phyloP scores from a whole-genome alignment of 768 basidiomycete species.

The Boletellus emodensis region DNA sequence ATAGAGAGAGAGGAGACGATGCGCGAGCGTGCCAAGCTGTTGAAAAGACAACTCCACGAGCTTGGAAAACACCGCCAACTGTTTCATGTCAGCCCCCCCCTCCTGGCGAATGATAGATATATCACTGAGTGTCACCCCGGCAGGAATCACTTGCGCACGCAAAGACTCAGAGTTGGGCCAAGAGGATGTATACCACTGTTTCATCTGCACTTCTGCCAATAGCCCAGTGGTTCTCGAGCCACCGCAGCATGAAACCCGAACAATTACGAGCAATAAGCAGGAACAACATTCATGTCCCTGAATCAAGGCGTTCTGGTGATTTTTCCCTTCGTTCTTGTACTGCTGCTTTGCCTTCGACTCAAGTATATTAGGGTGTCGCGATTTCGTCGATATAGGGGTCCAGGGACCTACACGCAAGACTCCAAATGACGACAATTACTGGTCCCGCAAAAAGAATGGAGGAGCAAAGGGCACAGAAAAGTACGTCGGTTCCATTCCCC shows the following conservation, averaged over 20 bases:
- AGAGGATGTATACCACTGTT: constrained; percentile 7
- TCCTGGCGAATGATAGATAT: background rate
- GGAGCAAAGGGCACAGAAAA: background rate
- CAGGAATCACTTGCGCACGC: constrained; percentile 16
- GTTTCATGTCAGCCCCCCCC: constrained; percentile 46
- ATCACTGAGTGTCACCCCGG: background rate
- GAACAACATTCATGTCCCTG: background rate
- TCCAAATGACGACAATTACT: background rate
- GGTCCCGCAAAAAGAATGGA: background rate
- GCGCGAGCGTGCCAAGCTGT: constrained; percentile 39
- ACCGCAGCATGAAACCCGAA: background rate
- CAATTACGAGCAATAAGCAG: background rate
- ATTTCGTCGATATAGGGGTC: background rate
- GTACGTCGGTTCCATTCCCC: background rate
- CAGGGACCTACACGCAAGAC: background rate
- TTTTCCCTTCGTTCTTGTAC: background rate
- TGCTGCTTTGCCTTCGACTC: background rate
- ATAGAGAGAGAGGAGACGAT: constrained; percentile 62
- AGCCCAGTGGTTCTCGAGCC: background rate
- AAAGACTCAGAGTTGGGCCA: constrained; percentile 10
- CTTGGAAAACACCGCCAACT: constrained; percentile 63
- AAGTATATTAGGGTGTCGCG: background rate
- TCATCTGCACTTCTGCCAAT: constrained; percentile 3
- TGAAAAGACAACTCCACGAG: constrained; percentile 72
- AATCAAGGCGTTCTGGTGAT: constrained; percentile 3